These are phyloP conservation scores for Fusarium sp. DNA, from an alignment of 2,329 filamentous ascomycete species.

Conservation along the genomic window DNA sequence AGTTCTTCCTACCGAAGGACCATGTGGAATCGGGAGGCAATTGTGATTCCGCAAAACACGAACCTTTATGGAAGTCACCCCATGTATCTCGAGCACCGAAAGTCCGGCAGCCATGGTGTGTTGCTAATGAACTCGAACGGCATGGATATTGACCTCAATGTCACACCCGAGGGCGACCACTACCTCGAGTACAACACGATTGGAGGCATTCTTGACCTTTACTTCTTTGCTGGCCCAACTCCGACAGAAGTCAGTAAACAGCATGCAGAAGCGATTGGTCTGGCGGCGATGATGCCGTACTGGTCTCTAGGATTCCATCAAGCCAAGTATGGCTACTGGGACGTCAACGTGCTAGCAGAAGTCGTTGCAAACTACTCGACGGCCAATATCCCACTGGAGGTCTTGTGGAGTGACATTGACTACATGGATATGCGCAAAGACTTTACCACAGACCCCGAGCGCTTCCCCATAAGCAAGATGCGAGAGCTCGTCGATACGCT, in stretches of 20 bases:
- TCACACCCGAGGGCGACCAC: conserved; percentile 66
- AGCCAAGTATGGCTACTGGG: conserved; percentile 83
- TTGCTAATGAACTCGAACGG: conserved; percentile 82
- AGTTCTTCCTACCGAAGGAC: conserved; percentile 59
- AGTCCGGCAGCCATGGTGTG: conserved; percentile 73
- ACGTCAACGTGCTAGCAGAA: conserved; percentile 75
- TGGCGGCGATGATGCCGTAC: conserved; percentile 84
- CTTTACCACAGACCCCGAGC: conserved; percentile 76
- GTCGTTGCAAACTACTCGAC: conserved; percentile 75
- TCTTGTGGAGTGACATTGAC: conserved; percentile 78
- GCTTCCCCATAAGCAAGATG: conserved; percentile 72
- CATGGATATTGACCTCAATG: conserved; percentile 78
- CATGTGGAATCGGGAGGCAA: conserved; percentile 77
- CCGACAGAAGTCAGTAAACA: conserved; percentile 76
- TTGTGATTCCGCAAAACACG: conserved; percentile 67
- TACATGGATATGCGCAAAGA: conserved; percentile 70
- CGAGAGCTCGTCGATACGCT: conserved; percentile 75
- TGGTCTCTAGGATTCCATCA: conserved; percentile 87
- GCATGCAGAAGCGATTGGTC: conserved; percentile 75
- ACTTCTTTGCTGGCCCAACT: conserved; percentile 80
- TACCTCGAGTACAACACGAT: conserved; percentile 85
- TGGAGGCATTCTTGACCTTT: conserved; percentile 82
- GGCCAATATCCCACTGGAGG: conserved; percentile 76
- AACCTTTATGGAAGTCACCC: conserved; percentile 84
- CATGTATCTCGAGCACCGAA: conserved; percentile 74